Percentiles rank a stretch among this genome's conserved stretches.
Conservation (phyloP, 1,284 basidiomycete species). For the Paramarasmius palmivorus region DNA sequence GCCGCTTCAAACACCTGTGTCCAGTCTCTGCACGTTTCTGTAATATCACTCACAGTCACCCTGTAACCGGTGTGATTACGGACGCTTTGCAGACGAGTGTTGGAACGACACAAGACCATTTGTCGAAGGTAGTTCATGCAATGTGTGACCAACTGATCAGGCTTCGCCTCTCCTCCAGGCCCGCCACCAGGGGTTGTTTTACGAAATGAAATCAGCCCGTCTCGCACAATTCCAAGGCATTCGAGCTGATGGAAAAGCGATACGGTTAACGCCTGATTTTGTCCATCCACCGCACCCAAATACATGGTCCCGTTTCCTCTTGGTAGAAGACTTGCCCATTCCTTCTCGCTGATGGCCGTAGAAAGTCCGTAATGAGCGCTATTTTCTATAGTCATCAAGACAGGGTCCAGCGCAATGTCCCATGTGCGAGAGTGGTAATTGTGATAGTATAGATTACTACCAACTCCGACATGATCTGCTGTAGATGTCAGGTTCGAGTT, state of each 20-base stretch:
- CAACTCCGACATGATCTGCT: too few species aligned
- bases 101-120: not conserved
- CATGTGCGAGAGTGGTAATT: too few species aligned
- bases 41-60: not conserved
- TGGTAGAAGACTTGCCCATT: too few species aligned
- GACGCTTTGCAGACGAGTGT: not conserved
- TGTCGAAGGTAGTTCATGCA: not conserved
- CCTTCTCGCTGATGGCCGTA: not conserved
- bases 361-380: not conserved
- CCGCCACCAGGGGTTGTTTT: too few species aligned
- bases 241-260: not conserved
- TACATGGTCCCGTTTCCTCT: not conserved
- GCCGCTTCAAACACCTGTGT: too few species aligned
- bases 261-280: not conserved
- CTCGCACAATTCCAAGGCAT: not conserved
- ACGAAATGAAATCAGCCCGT: not conserved
- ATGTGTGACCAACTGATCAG: not conserved
- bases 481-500: too few species aligned
- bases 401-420: too few species aligned
- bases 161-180: not conserved
- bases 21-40: not conserved
- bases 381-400: not conserved
- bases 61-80: not conserved
- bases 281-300: not conserved
- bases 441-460: too few species aligned